Evolutionary conservation across 2,329 filamentous ascomycete genomes (phyloP), one percentile per base, ranked within the genome.

Genomic region (Verticillium tricorpus): DNA sequence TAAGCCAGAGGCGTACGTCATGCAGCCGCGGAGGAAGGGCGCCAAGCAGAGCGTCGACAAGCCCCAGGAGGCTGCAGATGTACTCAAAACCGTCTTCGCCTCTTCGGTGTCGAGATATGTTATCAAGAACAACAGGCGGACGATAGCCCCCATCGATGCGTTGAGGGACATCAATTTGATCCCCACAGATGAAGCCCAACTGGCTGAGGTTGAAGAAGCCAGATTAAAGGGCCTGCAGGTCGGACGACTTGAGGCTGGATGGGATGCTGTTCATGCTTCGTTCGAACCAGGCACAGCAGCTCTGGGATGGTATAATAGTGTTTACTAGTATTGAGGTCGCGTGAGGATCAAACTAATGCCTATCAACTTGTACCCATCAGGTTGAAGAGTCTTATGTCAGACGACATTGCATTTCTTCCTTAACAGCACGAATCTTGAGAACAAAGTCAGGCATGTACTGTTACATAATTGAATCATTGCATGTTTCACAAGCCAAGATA

Each of bases 21-120:
- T 62, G 58, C 58, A 64, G 56, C 62, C 60, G 14, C 4, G 31
- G 12, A 19, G 28, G 4, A 19, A 39, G 22, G 68, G 70, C 40
- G 5, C 54, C 2, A 56, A 45, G 40, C 52, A 54, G 31, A 2
- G 32, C 31, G 14, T 15, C 37, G 15, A 15, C 37, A 15, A 40
- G 37, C 15, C 17, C 28, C 31, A 28, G 1, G 40, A 50, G 31
- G n/a, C 45, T 6, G 35, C 15, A 3, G 79, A 81, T 35, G 84
- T 83, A 71, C 80, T 85, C 71, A 86, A 84, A 73, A 85, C 84
- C 61, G 82, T 94, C 32, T 83, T 89, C 66, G 91, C 91, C 1
- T 88, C 88, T 1, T 88, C 87, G 0, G 74, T 93, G 45, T 88
- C 85, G 77, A 93, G 93, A 77, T 93, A 93, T 72, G 91, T 94